Conservation (phyloP, 2,329 filamentous ascomycete genomes). For the Aureobasidium sp. region DNA sequence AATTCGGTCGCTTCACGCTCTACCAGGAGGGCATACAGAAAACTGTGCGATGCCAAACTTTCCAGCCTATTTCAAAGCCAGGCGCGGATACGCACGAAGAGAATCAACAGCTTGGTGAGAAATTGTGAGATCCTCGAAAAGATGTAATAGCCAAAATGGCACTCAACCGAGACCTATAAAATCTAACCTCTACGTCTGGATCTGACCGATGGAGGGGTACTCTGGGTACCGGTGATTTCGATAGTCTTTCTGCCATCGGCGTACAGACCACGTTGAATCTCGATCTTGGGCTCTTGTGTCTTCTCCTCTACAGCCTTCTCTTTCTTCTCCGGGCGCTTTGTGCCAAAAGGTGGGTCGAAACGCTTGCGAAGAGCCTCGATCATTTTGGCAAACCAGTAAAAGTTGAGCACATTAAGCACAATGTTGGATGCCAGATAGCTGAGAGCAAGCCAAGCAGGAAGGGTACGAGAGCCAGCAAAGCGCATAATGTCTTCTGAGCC, state of each 20-base stretch:
- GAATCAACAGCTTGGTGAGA: not conserved
- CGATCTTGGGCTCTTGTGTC: constrained; percentile 22
- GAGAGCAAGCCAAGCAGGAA: constrained; percentile 64
- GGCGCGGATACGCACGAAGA: no score
- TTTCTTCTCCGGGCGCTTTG: constrained; percentile 29
- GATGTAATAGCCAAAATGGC: not conserved
- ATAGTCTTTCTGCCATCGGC: constrained; percentile 23
- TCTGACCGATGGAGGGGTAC: not conserved
- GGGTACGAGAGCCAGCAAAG: constrained; percentile 37
- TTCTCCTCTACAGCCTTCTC: constrained; percentile 18
- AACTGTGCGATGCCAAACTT: not conserved
- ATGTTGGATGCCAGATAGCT: constrained; percentile 65
- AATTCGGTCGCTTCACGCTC: not conserved
- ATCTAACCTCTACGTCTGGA: constrained; percentile 12
- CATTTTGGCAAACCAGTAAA: constrained; percentile 86
- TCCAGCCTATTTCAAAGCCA: not conserved
- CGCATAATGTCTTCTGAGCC: constrained; percentile 38
- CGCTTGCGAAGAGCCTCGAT: constrained; percentile 69
- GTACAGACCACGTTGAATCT: constrained; percentile 21
- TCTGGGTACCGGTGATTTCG: constrained; percentile 17
- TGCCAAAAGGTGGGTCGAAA: constrained; percentile 55
- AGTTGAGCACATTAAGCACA: constrained; percentile 67
- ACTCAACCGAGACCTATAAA: not conserved
- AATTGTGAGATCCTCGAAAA: not conserved
- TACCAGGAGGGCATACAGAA: not conserved